A percentile compares a stretch with the other conserved stretches of the same genome.
Conservation (phyloP, 2,329 filamentous ascomycete genomes). For the Hymenoscyphus occultus region DNA sequence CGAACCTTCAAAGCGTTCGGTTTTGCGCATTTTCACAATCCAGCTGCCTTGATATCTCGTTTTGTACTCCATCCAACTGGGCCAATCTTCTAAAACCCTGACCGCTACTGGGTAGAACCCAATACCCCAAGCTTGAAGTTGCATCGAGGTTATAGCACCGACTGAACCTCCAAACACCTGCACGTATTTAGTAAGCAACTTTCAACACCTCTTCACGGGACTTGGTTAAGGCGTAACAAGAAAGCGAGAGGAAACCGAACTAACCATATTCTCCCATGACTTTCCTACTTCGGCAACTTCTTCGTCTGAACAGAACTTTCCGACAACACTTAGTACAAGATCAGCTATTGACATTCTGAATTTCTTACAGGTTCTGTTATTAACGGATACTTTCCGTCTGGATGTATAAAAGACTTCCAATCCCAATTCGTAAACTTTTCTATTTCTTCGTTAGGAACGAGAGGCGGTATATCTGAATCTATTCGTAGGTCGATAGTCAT, state of each 20-base stretch:
- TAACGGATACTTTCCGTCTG: not conserved
- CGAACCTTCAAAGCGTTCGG: not conserved
- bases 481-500: not conserved
- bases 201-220: not conserved
- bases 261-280: not conserved
- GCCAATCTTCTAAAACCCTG: not conserved
- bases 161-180: not conserved
- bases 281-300: not conserved
- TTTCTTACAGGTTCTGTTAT: not conserved
- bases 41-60: not conserved
- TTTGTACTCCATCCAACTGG: not conserved
- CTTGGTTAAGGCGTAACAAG: too few species aligned
- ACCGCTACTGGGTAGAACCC: not conserved
- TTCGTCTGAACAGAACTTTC: not conserved
- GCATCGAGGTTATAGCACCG: not conserved
- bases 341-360: not conserved
- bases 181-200: not conserved
- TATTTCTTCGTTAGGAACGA: not conserved
- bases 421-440: not conserved
- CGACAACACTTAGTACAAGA: not conserved
- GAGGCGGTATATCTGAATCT: not conserved
- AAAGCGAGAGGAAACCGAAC: not conserved
- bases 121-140: not conserved
- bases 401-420: not conserved
- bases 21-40: not conserved